Evolutionary conservation across 2,329 filamentous ascomycete genomes (phyloP), one percentile per base, ranked within the genome.

Genomic region (Harringtonia aguacate): DNA sequence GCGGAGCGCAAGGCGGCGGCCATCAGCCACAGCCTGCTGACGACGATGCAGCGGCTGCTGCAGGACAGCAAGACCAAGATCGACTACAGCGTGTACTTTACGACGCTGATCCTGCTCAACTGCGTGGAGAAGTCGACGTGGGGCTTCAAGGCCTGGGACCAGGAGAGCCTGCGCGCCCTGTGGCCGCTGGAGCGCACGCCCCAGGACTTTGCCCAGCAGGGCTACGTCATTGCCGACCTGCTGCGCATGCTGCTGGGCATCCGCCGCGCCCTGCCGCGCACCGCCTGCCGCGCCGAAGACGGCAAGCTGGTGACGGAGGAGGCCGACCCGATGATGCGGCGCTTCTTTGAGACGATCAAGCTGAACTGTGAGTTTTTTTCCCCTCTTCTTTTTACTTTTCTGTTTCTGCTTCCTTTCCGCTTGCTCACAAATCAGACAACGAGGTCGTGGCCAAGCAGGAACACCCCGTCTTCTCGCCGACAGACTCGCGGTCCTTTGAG

Each of bases 61-160:
- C 72, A 79, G 47, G 75, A 79, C 53, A 75, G 73, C 58, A 77
- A 78, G 53, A 69, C 68, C 45, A 75, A 71, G 52, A 68, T 77
- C 43, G 72, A 72, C 28, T 79, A 79, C 53, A 70, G 70, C 50
- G 73, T 79, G 60, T 81, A 78, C 53, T 68, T 81, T 20, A 72
- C 77, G 3, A 70, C 75, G 4, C 58, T 82, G 44, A 72, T 82
- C 43, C 72, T 81, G 48, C 68, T 82, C 39, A 80, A 79, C 54
- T 80, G 76, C 50, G 67, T 81, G 14, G 79, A 83, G 55, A 82
- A 81, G 61, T 77, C 76, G 0, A 81, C 77, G 0, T 83, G 78
- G 79, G 73, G 75, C 1, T 81, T 81, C 61, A 79, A 80, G 49
- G 77, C 75, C 2, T 83, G 77, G 77, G 77, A 81, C 52, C 74